Base-by-base conservation (phyloP, 2,329 filamentous ascomycete genomes). In the Stagonosporopsis tanaceti region DNA sequence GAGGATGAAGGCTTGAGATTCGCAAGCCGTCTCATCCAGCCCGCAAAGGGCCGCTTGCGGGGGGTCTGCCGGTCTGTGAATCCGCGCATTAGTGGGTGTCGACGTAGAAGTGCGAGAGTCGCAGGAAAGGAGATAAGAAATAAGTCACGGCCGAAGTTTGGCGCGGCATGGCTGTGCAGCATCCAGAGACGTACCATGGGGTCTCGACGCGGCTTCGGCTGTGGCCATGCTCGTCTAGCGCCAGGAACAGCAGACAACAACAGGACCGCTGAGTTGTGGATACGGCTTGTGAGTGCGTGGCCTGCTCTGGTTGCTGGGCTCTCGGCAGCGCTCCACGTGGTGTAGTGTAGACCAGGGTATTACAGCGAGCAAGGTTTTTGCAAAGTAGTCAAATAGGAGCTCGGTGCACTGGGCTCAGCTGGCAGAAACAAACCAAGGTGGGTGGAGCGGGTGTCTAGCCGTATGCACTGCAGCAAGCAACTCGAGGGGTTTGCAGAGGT, bases 1-100 rank as follows among this genome's bases (percentile, higher is more conserved):
- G 85, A 86, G 30, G 88, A 90, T 2, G 88, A 89, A 4, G 88
- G 88, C 77, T 96, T 97, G 78, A 97, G 89, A 75, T 89, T 94
- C 60, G 93, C 89, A 55, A 98, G 86, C 72, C 93, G 93, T 83
- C 93, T 96, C 82, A 99, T 92, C 90, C 94, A 96, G 66, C 89
- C 91, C 44, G 93, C 87, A 74, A 98, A 98, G 24, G 93, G 94
- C 63, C 91, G 88, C 68, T 93, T 89, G 64, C 92, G 90, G 83
- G 65, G 87, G 86, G 76, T 93, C 90, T 93, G 78, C 67, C 61
- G 78, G 48, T 57, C 54, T 57, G 39, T 57, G 38, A 30, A 57
- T 15, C 54, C 54, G 51, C 55, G 57, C 53, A 66, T 73, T 52
- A 72, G 71, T 68, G 39, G 32, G 32, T 47, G 25, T 45, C 44